These are phyloP conservation scores for Thelephora aurantiotincta DNA, from an alignment of 768 basidiomycete genomes.

Conservation along the genomic window DNA sequence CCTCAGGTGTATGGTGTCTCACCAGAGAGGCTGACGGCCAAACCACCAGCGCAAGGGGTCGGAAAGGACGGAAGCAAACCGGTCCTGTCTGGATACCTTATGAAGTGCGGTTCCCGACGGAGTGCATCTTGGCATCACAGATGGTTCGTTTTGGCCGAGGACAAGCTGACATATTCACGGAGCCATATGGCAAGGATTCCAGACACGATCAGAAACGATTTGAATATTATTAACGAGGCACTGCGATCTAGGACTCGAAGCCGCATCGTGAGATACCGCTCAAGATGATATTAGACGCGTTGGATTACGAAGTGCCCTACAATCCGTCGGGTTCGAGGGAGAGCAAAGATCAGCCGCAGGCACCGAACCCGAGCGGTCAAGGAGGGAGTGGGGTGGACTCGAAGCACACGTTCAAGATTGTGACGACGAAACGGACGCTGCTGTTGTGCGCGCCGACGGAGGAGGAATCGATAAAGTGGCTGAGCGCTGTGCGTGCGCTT, in stretches of 20 bases:
- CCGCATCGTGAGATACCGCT: conserved; percentile 80
- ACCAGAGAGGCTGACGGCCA: conserved; percentile 31
- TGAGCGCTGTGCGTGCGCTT: conserved; percentile 86
- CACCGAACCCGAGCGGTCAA: conserved; percentile 22
- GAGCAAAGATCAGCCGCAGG: not conserved
- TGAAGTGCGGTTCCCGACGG: conserved; percentile 91
- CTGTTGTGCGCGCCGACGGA: conserved; percentile 89
- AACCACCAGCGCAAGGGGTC: conserved; percentile 12
- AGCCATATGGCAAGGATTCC: conserved; percentile 80
- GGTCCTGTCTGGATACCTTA: conserved; percentile 81
- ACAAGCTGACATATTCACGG: conserved; percentile 75
- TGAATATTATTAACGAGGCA: conserved; percentile 6
- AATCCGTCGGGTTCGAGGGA: conserved; percentile 17
- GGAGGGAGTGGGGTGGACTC: conserved; percentile 31
- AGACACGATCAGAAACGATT: conserved; percentile 6
- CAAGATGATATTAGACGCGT: conserved; percentile 75
- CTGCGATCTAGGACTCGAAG: conserved; percentile 61
- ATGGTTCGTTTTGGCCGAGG: conserved; percentile 90
- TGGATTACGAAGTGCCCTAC: conserved; percentile 66
- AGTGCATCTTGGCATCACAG: conserved; percentile 85
- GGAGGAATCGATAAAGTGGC: conserved; percentile 97
- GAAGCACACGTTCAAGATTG: conserved; percentile 80
- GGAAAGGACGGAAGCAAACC: conserved; percentile 57
- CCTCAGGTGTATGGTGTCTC: conserved; percentile 27
- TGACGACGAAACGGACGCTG: conserved; percentile 85